A percentile compares a stretch with the other conserved stretches of the same genome.
Conservation (phyloP, 306 rosid genomes). For the Trichosanthes truncata region DNA sequence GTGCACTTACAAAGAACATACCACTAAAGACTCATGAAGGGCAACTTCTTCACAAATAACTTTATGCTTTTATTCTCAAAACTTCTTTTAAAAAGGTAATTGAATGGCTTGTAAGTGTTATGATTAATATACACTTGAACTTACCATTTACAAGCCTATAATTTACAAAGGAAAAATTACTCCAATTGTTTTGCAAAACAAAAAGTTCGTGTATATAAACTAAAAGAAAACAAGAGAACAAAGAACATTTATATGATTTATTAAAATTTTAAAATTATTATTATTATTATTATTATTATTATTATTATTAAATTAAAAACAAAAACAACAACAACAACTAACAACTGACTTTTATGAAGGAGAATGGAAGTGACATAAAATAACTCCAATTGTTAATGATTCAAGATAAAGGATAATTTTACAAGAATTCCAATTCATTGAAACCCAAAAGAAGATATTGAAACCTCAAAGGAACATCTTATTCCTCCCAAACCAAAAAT, state of each 20-base stretch:
- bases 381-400: not conserved
- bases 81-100: no score
- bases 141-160: not conserved
- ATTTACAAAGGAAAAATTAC: not conserved
- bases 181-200: not conserved
- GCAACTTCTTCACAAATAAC: not conserved
- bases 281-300: no score
- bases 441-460: not conserved
- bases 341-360: not conserved
- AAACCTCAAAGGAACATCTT: not conserved
- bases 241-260: not conserved
- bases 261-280: not conserved
- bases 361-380: not conserved
- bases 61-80: not conserved
- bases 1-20: not conserved
- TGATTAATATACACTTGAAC: not conserved
- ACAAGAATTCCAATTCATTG: not conserved
- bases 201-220: not conserved
- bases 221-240: not conserved
- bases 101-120: not conserved
- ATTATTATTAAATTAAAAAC: no score
- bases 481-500: not conserved
- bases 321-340: no score
- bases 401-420: not conserved
- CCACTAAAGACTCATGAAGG: not conserved